Evolutionary conservation across 2,329 filamentous ascomycete species (phyloP), one percentile per base, ranked within the genome.

Genomic region (Teratosphaeria epicoccoides): DNA sequence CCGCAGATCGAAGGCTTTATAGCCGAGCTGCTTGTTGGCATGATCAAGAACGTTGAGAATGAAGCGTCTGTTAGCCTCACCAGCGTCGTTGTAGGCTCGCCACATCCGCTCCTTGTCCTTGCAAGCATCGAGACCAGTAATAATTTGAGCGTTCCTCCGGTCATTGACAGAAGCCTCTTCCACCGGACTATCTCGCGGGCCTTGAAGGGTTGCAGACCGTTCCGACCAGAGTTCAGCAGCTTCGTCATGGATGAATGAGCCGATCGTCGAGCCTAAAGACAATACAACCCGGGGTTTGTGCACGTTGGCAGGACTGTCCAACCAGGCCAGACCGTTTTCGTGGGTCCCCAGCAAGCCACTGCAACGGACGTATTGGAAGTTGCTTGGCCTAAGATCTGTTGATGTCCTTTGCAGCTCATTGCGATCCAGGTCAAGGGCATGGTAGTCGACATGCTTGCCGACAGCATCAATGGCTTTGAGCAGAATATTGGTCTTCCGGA

Each of bases 221-320:
- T 28, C 22, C 7, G 14, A 12, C 29, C 17, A 43, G 22, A 49
- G 43, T 6, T 49, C 28, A 22, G 20, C 47, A 10, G 28, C 26
- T 49, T 49, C 47, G 11, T n/a, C 26, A 10, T 29, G 26, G 6
- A 29, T 43, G 23, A 49, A 25, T 4, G 25, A 37, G 12, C 47
- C 47, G 24, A 49, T 49, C 4, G 47, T 49, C 22, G 47, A 49
- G 6, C 47, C 47, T 14, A 49, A 26, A 9, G 47, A 49, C n/a
- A 49, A 17, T 12, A 49, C 47, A 25, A 28, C 29, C 11, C 29
- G 23, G 10, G 47, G 47, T 20, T 33, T 37, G n/a, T 24, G 29
- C 29, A 23, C 47, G 22, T 24, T 49, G 9, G 29, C 28, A 23
- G 47, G 26, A 20, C 24, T 24, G 11, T 28, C 29, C 22, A 49